These are phyloP conservation scores for Diaporthe vexans DNA, from an alignment of 2,329 filamentous ascomycete genomes.

Conservation along the genomic window DNA sequence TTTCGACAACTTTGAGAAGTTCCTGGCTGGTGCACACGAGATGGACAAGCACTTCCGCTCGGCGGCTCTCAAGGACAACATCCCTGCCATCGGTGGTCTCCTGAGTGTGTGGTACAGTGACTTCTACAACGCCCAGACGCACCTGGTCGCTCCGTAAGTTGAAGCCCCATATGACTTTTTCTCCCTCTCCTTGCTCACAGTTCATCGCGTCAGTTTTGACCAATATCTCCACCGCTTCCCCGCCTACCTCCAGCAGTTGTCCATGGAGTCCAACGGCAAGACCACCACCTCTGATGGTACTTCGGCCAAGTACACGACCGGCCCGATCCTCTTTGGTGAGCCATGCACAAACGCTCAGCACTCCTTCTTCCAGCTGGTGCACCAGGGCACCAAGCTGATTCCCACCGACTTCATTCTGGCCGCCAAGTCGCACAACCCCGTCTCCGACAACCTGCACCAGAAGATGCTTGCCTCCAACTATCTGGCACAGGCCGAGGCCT, in stretches of 20 bases:
- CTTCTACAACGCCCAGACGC: conserved; percentile 98
- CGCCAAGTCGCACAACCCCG: conserved; percentile 95
- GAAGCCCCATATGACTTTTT: conserved; percentile 11
- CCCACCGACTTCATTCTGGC: conserved; percentile 98
- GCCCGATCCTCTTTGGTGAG: conserved; percentile 96
- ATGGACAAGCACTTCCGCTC: conserved; percentile 99
- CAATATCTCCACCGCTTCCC: conserved; percentile 99
- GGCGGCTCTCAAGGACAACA: conserved; percentile 93
- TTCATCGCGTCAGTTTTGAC: conserved; percentile 78
- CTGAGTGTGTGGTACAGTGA: conserved; percentile 99
- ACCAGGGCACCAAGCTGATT: conserved; percentile 99
- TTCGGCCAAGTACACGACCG: conserved; percentile 96
- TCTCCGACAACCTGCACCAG: conserved; percentile 93
- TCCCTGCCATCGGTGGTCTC: conserved; percentile 91
- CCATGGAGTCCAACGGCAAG: conserved; percentile 99
- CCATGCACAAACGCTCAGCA: conserved; percentile 99
- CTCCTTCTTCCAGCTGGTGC: conserved; percentile 99
- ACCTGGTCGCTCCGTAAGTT: conserved; percentile 92
- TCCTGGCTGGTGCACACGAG: conserved; percentile 92
- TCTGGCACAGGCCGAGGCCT: conserved; percentile 88
- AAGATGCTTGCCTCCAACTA: conserved; percentile 96
- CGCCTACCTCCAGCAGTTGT: conserved; percentile 98
- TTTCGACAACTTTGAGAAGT: conserved; percentile 97
- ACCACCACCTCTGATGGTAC: conserved; percentile 90
- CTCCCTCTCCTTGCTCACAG: conserved; percentile 35